Evolutionary conservation across 2,329 filamentous ascomycete species (phyloP).

Genomic region (Alternaria gansuensis): DNA sequence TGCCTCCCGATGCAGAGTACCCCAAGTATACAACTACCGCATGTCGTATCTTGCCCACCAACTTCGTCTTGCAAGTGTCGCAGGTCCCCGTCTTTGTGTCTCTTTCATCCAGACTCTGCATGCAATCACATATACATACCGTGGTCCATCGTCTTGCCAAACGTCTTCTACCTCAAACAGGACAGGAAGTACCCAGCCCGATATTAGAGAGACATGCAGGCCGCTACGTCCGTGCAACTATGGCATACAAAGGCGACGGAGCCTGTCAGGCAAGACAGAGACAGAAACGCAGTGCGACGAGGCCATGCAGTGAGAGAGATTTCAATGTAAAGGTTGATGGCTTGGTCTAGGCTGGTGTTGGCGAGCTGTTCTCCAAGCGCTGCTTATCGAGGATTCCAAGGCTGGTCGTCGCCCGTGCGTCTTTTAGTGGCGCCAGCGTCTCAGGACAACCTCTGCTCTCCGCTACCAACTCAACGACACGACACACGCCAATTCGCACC

Average conservation of each 20-base stretch:
- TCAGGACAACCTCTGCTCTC: constrained; percentile 35
- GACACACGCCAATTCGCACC: constrained; percentile 30
- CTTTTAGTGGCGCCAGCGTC: constrained; percentile 16
- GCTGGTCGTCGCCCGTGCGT: constrained; percentile 23
- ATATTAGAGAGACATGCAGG: background rate
- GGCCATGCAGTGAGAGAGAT: background rate
- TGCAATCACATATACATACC: background rate
- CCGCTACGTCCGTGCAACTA: constrained; percentile 5
- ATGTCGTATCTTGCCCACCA: background rate
- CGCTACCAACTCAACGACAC: constrained; percentile 36
- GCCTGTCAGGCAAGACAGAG: constrained; percentile 6
- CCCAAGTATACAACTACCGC: background rate
- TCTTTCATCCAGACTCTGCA: background rate
- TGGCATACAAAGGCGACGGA: constrained; percentile 14
- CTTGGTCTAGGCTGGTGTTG: constrained; percentile 21
- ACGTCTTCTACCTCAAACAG: background rate
- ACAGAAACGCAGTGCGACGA: background rate
- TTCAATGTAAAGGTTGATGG: background rate
- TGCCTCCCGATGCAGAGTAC: constrained; percentile 11
- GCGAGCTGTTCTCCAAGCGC: constrained; percentile 18
- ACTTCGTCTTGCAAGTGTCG: background rate
- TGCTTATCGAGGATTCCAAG: constrained; percentile 23
- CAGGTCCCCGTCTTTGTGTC: background rate
- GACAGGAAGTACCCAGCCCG: background rate
- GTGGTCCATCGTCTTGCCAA: background rate